Evolutionary conservation across 176 grass and related monocot genomes (phyloP).

Genomic region (Echinochloa phyllopogon): DNA sequence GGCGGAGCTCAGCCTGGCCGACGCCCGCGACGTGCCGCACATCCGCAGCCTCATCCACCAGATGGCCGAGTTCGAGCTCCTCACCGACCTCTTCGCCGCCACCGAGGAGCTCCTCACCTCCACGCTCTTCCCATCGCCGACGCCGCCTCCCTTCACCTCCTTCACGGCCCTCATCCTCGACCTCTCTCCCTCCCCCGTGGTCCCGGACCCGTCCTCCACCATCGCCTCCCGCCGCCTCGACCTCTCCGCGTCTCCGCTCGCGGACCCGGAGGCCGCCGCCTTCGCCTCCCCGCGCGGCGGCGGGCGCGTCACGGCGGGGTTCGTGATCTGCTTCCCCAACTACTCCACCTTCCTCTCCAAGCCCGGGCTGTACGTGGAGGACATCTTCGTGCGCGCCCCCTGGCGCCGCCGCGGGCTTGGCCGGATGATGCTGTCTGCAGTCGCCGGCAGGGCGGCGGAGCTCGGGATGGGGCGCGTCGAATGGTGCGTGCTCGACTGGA

Average conservation of each 20-base stretch:
- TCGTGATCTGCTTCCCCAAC: slow-evolving; percentile 76
- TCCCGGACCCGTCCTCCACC: slow-evolving; percentile 32
- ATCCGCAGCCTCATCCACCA: slow-evolving; percentile 79
- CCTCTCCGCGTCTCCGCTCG: slow-evolving; percentile 42
- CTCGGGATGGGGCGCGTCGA: slow-evolving; percentile 87
- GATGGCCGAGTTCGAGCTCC: slow-evolving; percentile 92
- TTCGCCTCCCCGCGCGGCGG: slow-evolving; percentile 56
- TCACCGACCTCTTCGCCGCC: slow-evolving; percentile 86
- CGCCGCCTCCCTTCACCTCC: slow-evolving; percentile 58
- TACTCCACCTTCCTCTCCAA: slow-evolving; percentile 76
- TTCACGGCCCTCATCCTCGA: slow-evolving; percentile 77
- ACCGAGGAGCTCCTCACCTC: slow-evolving; percentile 58
- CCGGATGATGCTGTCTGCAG: slow-evolving; percentile 74
- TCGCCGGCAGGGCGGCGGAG: slow-evolving; percentile 69
- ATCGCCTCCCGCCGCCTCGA: slow-evolving; percentile 51
- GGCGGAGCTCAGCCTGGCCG: slow-evolving; percentile 74
- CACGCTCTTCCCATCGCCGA: slow-evolving; percentile 62
- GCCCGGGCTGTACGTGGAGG: slow-evolving; percentile 63
- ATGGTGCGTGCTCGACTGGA: slow-evolving; percentile 95
- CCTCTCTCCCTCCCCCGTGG: slow-evolving; percentile 36
- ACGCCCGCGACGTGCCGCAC: slow-evolving; percentile 74
- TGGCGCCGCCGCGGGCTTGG: slow-evolving; percentile 85
- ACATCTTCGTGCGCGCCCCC: slow-evolving; percentile 79
- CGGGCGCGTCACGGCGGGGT: slow-evolving; percentile 50
- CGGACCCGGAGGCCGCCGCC: slow-evolving; percentile 50